Evolutionary conservation across 2,329 filamentous ascomycete species (phyloP).

Genomic region (Nothopassalora personata): DNA sequence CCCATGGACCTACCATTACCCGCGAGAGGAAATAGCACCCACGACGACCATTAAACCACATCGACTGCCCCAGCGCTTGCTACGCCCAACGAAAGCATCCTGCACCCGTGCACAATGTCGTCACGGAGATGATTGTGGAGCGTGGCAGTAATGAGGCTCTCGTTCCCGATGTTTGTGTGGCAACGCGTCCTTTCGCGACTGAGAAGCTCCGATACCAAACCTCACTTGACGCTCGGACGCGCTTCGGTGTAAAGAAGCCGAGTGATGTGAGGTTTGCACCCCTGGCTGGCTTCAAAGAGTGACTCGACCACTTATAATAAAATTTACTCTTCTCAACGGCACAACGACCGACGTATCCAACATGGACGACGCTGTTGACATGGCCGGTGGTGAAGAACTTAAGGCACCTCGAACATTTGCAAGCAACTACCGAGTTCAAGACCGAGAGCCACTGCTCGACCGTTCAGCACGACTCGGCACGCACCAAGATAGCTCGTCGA

Average conservation of each 20-base stretch:
- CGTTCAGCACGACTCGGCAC: neutral
- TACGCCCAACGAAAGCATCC: neutral
- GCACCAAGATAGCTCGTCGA: neutral
- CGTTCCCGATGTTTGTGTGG: neutral
- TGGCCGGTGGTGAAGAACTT: neutral
- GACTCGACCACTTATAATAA: neutral
- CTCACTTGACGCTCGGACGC: neutral
- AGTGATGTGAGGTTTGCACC: neutral
- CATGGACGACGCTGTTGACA: neutral
- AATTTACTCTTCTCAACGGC: neutral
- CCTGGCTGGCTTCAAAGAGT: neutral
- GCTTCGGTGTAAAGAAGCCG: neutral
- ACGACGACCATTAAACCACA: too few relatives aligned
- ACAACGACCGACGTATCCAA: neutral
- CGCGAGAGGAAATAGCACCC: too few relatives aligned
- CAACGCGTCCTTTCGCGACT: neutral
- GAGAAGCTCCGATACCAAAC: neutral
- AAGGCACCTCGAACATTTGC: neutral
- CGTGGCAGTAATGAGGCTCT: neutral
- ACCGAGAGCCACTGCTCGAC: neutral
- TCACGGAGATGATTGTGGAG: neutral
- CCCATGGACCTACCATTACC: neutral
- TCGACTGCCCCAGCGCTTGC: neutral
- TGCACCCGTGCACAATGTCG: neutral
- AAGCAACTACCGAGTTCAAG: neutral